A percentile compares a stretch with the other conserved stretches of the same genome.
Evolutionary conservation across 1,284 basidiomycete species (phyloP).

Genomic region (Cutaneotrichosporon cavernicola): DNA sequence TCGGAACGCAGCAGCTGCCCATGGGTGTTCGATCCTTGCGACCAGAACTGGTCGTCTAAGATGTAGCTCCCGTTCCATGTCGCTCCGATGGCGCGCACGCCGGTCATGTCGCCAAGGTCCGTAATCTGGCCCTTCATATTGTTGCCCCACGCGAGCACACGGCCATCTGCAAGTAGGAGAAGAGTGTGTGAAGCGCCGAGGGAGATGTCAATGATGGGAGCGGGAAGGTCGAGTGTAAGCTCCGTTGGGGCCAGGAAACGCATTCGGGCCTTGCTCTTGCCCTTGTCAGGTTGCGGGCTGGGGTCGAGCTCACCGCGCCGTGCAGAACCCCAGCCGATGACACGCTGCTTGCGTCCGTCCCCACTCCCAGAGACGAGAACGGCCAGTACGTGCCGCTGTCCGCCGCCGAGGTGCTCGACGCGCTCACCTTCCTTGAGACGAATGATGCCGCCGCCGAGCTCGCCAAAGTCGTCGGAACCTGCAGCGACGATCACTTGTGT

Average conservation of each 20-base stretch:
- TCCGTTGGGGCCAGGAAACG: slow-evolving; percentile 26
- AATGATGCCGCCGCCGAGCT: slow-evolving; percentile 61
- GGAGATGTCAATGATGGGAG: slow-evolving; percentile 47
- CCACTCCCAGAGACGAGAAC: slow-evolving; percentile 44
- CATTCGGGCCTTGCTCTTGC: slow-evolving; percentile 27
- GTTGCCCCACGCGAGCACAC: slow-evolving; percentile 62
- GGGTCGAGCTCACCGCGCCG: slow-evolving; percentile 64
- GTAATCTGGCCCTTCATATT: slow-evolving; percentile 68
- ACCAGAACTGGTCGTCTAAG: slow-evolving; percentile 52
- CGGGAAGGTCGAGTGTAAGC: slow-evolving; percentile 19
- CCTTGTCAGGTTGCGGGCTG: slow-evolving; percentile 22
- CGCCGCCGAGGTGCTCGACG: slow-evolving; percentile 58
- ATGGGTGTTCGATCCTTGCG: slow-evolving; percentile 66
- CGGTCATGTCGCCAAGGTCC: slow-evolving; percentile 46
- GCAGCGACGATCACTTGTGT: slow-evolving; percentile 71
- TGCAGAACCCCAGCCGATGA: slow-evolving; percentile 77
- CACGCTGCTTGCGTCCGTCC: slow-evolving; percentile 30
- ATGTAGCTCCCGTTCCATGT: slow-evolving; percentile 82
- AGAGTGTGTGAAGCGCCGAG: slow-evolving; percentile 73
- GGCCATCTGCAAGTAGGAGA: slow-evolving; percentile 59
- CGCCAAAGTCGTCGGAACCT: slow-evolving; percentile 79
- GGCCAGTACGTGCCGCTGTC: slow-evolving; percentile 69
- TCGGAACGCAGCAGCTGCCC: slow-evolving; percentile 62
- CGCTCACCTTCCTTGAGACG: slow-evolving; percentile 29
- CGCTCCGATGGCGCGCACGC: slow-evolving; percentile 57